Base-by-base conservation (phyloP, 805 yeast genomes). In the Teunomyces gatunensis region DNA sequence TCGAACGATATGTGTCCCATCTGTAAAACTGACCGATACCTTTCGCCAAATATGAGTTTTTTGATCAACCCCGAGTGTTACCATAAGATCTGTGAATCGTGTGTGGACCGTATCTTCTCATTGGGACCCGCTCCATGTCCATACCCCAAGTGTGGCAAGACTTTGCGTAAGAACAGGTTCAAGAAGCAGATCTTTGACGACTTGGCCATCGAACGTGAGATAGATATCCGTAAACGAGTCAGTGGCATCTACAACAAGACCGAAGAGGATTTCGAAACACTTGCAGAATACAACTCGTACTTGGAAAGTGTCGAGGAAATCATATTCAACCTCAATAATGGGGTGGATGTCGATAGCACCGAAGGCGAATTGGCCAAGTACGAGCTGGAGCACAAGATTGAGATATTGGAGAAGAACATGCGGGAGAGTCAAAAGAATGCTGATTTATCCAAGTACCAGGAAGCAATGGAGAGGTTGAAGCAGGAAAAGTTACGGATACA, bases 81-180 rank as follows among this genome's bases (percentile, higher is more conserved):
- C 63, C 99, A 94, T 64, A 92, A 89, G 74, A 92, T 94, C 66
- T 94, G 99, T 70, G 97, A 87, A 57, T 83, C 96, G 1, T 94
- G 99, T 69, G 98, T 92, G 37, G 98, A 94, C 66, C 79, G 99
- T 54, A 91, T 94, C 46, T 94, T 88, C 63, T 82, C 96, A 5
- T 71, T 87, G 44, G 99, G 99, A 3, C 99, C 99, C 0, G 94
- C 97, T 0, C 94, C 91, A 17, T 94, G 99, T 64, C 99, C 99
- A 1, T 92, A 91, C 64, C 87, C 90, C 3, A 83, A 85, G 45
- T 94, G 99, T 72, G 90, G 85, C 48, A 89, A 86, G 72, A 88
- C 85, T 9, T 72, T 94, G 52, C 75, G 99, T 55, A 88, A 87
- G 75, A 89, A 89, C 67, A 82, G 83, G 69, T 94, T 94, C 74